phyloP scores from a whole-genome alignment of 2,329 filamentous ascomycete genomes.

The Trichoderma sp. region DNA sequence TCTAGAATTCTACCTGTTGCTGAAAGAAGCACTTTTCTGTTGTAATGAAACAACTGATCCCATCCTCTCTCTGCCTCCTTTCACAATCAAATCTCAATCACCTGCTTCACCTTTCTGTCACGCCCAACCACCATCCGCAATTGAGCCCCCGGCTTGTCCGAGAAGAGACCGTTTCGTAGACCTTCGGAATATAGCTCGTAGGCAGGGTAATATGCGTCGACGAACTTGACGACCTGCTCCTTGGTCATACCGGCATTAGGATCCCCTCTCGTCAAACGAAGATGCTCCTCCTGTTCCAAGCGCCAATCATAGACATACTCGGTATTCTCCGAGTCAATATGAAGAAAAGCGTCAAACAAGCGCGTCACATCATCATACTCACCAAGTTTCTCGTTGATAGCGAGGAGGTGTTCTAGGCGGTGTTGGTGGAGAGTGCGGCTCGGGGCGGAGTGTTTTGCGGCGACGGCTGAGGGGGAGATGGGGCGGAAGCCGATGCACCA shows the following conservation, averaged over 20 bases:
- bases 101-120: constrained; percentile 60
- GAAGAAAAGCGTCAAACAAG: constrained; percentile 56
- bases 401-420: constrained; percentile 50
- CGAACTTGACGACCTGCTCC: constrained; percentile 75
- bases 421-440: constrained; percentile 53
- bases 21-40: background rate
- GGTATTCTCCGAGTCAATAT: constrained; percentile 69
- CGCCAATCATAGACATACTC: constrained; percentile 84
- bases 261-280: constrained; percentile 64
- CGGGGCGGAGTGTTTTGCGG: constrained; percentile 52
- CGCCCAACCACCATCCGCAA: constrained; percentile 62
- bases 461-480: constrained; percentile 52
- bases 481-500: constrained; percentile 87
- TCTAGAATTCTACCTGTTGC: background rate
- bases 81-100: constrained; percentile 39
- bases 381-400: constrained; percentile 51
- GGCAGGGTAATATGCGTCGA: constrained; percentile 67
- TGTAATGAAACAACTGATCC: background rate
- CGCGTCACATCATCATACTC: constrained; percentile 53
- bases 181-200: constrained; percentile 69
- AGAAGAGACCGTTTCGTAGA: constrained; percentile 59
- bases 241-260: constrained; percentile 71
- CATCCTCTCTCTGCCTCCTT: background rate
- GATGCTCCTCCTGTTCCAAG: constrained; percentile 72
- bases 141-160: constrained; percentile 53